Conservation (phyloP, 2,329 filamentous ascomycete species). For the Dendrostoma leiphaemia region DNA sequence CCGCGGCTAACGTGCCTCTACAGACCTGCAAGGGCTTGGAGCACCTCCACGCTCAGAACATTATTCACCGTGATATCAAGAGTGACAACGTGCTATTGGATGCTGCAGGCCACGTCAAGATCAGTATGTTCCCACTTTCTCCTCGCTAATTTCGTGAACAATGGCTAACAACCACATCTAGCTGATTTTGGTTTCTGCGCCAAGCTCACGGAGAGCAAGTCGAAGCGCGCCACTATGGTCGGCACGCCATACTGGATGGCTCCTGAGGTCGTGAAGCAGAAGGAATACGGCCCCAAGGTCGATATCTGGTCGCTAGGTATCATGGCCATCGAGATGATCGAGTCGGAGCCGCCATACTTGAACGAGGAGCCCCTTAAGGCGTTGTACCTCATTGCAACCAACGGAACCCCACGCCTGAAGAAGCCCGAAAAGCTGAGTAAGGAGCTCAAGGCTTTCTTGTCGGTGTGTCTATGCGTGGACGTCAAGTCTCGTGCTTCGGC, state of each 20-base stretch:
- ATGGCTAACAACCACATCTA: slow-evolving; percentile 41
- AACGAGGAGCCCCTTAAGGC: slow-evolving; percentile 98
- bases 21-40: slow-evolving; percentile 95
- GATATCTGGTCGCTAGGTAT: slow-evolving; percentile 99
- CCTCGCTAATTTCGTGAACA: background rate
- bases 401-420: slow-evolving; percentile 94
- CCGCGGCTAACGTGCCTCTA: slow-evolving; percentile 3
- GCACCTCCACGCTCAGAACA: slow-evolving; percentile 92
- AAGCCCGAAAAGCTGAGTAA: slow-evolving; percentile 97
- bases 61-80: slow-evolving; percentile 99
- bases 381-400: slow-evolving; percentile 94
- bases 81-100: slow-evolving; percentile 97
- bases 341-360: slow-evolving; percentile 94
- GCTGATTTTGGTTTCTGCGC: slow-evolving; percentile 99
- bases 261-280: slow-evolving; percentile 98
- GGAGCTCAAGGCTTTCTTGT: slow-evolving; percentile 95
- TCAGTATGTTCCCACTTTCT: slow-evolving; percentile 62
- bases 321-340: slow-evolving; percentile 99
- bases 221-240: slow-evolving; percentile 98
- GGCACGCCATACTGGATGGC: slow-evolving; percentile 99
- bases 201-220: slow-evolving; percentile 95
- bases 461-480: slow-evolving; percentile 93
- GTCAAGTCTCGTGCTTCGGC: slow-evolving; percentile 93
- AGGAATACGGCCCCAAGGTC: slow-evolving; percentile 97
- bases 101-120: slow-evolving; percentile 93